phyloP scores from a whole-genome alignment of 2,329 filamentous ascomycete genomes.

The Mycocentrospora acerina region DNA sequence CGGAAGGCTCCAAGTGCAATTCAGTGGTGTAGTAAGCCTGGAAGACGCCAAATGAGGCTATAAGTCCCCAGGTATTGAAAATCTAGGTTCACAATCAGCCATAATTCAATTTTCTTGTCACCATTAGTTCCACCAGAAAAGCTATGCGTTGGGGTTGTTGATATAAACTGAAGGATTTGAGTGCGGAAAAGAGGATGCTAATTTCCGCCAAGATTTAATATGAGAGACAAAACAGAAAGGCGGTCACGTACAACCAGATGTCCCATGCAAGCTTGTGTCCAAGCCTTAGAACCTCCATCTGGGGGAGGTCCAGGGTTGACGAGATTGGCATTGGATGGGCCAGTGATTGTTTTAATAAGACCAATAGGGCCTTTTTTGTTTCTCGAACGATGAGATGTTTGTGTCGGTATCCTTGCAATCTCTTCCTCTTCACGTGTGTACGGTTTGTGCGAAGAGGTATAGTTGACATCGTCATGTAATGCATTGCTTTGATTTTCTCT shows the following conservation, averaged over 20 bases:
- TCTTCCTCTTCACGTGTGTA: slow-evolving; percentile 7
- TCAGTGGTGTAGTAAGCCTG: slow-evolving; percentile 38
- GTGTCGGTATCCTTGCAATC: slow-evolving; percentile 16
- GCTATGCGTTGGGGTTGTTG: too few species aligned
- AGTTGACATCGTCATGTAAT: slow-evolving; percentile 7
- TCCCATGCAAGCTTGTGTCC: slow-evolving; percentile 41
- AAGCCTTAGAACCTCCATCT: slow-evolving; percentile 40
- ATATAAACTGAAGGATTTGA: too few species aligned
- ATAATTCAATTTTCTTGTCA: too few species aligned
- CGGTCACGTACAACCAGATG: too few species aligned
- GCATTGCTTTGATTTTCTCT: background rate
- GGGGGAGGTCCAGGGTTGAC: slow-evolving; percentile 41
- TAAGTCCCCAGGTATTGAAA: slow-evolving; percentile 42
- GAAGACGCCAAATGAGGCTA: slow-evolving; percentile 41
- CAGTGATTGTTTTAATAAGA: slow-evolving; percentile 30
- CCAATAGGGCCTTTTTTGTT: slow-evolving; percentile 11
- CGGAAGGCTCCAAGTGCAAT: slow-evolving; percentile 38
- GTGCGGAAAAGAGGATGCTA: too few species aligned
- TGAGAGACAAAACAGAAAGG: too few species aligned
- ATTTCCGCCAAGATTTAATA: too few species aligned
- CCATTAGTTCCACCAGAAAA: too few species aligned
- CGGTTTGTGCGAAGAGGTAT: slow-evolving; percentile 6
- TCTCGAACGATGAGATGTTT: slow-evolving; percentile 11
- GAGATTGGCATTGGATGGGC: slow-evolving; percentile 36
- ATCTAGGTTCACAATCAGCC: too few species aligned